phyloP scores from a whole-genome alignment of 169 alveolate genomes.

The Toxoplasma gondii region DNA sequence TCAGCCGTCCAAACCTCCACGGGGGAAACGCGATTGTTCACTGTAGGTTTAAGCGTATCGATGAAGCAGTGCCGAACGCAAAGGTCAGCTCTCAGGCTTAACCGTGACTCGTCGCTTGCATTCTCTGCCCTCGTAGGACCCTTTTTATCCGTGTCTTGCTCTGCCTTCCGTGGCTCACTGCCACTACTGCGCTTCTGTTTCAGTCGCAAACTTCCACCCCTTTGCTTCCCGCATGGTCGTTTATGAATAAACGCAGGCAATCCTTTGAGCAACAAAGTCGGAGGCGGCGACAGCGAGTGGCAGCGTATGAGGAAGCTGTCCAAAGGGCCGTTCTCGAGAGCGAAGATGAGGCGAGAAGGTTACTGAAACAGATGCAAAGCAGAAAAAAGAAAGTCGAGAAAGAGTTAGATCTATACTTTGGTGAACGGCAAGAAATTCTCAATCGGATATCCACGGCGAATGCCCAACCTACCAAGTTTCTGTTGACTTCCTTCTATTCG shows the following conservation, averaged over 20 bases:
- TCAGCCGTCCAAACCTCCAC: no score
- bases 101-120: not conserved
- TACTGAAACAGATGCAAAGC: not conserved
- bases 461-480: not conserved
- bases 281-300: not conserved
- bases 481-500: not conserved
- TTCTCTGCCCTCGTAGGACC: not conserved
- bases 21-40: no score
- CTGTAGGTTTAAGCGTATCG: no score
- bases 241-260: not conserved
- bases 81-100: no score
- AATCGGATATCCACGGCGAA: not conserved
- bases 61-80: no score
- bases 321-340: not conserved
- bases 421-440: not conserved
- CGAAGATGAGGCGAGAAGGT: not conserved
- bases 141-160: no score
- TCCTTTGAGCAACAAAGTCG: not conserved
- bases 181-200: no score
- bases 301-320: conserved; percentile 1
- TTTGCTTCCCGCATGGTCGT: no score
- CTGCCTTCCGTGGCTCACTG: no score
- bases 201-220: no score
- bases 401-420: not conserved
- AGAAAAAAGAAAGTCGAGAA: not conserved